These are phyloP conservation scores for Prunella vulgaris DNA, from an alignment of 257 asterid species.

Conservation along the genomic window DNA sequence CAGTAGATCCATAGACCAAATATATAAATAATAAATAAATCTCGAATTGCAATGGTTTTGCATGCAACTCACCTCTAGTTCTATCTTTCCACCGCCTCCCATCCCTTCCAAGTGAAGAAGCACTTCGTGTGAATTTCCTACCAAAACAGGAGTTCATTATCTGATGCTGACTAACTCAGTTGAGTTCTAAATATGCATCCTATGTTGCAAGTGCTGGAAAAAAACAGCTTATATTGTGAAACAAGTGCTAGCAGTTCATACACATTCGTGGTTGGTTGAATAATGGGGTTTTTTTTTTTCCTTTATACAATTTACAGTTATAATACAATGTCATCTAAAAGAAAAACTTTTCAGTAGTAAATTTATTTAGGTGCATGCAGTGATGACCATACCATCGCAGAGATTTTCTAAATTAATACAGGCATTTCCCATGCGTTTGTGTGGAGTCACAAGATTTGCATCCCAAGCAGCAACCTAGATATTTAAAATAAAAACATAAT, in stretches of 20 bases:
- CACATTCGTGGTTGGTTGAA: neutral
- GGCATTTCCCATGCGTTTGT: slow-evolving; percentile 98
- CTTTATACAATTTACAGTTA: slow-evolving; percentile 1
- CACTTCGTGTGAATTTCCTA: slow-evolving; percentile 75
- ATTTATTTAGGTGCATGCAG: slow-evolving; percentile 5
- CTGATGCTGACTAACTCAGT: slow-evolving; percentile 17
- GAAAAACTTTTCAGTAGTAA: neutral
- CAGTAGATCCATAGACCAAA: neutral
- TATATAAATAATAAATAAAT: neutral
- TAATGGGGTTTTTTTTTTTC: neutral
- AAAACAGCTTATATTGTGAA: slow-evolving; percentile 7
- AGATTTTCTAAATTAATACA: slow-evolving; percentile 58
- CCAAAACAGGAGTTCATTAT: slow-evolving; percentile 28
- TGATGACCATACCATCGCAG: slow-evolving; percentile 65
- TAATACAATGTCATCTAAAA: too few relatives aligned
- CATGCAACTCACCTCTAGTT: slow-evolving; percentile 67
- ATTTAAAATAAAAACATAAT: neutral
- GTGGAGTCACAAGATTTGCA: slow-evolving; percentile 95
- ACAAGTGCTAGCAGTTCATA: neutral
- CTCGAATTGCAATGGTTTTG: slow-evolving; percentile 9
- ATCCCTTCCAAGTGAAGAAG: slow-evolving; percentile 92
- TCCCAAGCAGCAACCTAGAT: slow-evolving; percentile 97
- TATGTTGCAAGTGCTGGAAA: slow-evolving; percentile 3
- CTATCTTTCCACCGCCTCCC: slow-evolving; percentile 99
- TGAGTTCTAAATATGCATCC: slow-evolving; percentile 1